Evolutionary conservation across 208 protist genomes (phyloP), one percentile per base, ranked within the genome.

Genomic region (Leishmania arabica): DNA sequence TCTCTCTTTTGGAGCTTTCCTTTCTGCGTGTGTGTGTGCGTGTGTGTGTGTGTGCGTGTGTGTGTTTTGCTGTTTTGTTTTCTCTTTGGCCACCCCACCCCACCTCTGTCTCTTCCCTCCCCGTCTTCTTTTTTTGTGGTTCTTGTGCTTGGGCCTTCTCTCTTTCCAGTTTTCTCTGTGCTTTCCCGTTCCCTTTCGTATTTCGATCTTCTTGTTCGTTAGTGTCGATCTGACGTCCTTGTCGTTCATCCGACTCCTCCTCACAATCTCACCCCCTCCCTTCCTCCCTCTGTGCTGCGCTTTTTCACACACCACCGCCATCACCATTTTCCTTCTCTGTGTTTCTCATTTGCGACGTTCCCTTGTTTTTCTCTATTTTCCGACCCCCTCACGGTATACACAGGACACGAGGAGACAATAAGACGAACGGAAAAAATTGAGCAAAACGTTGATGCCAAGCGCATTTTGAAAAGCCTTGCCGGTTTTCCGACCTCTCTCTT

Each of bases 361-460:
- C n/a, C 15, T 77, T 77, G 15, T 49, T 71, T 74, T 75, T 37
- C 65, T 24, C 37, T 8, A 19, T 72, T 51, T 80, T 66, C 27
- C 60, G 47, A 45, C 8, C 54, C 53, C 68, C 42, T 77, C 75
- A 40, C 65, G 13, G 34, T 71, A n/a, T 82, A 37, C 56, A 79
- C 66, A 45, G 65, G 17, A 64, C 75, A 70, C 73, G 49, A 66
- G 24, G 65, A 73, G 34, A 64, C 45, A 24, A 75, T 34, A 78
- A 8, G 37, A 21, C 19, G 24, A 34, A 79, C 37, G n/a, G 79
- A 60, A 58, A n/a, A 31, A 34, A 19, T 7, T 7, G 2, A 42
- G 21, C 24, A 68, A 68, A 47, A 31, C 66, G 37, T n/a, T 71
- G 15, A 27, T 71, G 40, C n/a, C 40, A 9, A 9, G 7, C 31